Conservation (phyloP, 148 eudicot genomes). For the Rhododendron ferrugineum region DNA sequence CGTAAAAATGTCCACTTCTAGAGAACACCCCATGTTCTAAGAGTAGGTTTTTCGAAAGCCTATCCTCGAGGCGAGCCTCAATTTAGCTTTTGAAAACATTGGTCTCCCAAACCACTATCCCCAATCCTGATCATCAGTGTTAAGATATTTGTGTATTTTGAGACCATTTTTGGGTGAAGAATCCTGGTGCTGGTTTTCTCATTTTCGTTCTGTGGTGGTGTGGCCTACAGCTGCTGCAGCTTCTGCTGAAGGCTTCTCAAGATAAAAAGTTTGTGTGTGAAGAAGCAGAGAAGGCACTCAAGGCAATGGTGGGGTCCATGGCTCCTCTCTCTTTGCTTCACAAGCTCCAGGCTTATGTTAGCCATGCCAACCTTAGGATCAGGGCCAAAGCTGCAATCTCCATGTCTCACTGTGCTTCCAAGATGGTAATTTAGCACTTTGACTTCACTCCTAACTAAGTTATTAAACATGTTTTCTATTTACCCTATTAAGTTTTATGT, state of each 20-base stretch:
- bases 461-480: neutral
- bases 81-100: neutral
- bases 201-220: neutral
- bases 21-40: neutral
- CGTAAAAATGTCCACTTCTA: neutral
- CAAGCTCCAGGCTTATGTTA: slow-evolving; percentile 55
- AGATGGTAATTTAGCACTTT: slow-evolving; percentile 43
- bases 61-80: neutral
- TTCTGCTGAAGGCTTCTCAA: slow-evolving; percentile 84
- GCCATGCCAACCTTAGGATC: slow-evolving; percentile 63
- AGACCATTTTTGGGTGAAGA: neutral
- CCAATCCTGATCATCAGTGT: neutral
- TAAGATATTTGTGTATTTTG: neutral
- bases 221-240: slow-evolving; percentile 62
- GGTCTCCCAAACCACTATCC: neutral
- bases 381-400: slow-evolving; percentile 90
- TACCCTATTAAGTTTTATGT: neutral
- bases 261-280: slow-evolving; percentile 96
- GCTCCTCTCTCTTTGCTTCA: slow-evolving; percentile 67
- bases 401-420: slow-evolving; percentile 68
- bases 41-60: neutral
- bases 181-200: neutral
- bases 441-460: neutral
- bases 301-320: slow-evolving; percentile 56
- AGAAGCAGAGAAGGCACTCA: slow-evolving; percentile 79